Base-by-base conservation (phyloP, 768 basidiomycete species). In the Psilocybe subaeruginosa region DNA sequence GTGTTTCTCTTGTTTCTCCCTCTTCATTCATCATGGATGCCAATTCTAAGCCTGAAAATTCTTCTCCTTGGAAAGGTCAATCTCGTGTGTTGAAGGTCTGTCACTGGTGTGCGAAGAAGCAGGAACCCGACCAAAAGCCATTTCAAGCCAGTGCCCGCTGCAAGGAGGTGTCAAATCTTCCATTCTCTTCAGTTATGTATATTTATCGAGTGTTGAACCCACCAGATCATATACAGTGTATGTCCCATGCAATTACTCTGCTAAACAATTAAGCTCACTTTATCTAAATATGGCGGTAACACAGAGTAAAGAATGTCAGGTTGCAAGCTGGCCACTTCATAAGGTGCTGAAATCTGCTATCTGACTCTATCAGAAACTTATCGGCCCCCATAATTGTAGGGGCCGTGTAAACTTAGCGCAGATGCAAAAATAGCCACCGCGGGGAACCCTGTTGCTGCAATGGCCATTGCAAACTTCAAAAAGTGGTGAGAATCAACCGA, bases 51-150 rank as follows among this genome's bases (percentile, higher is more conserved):
- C 33, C 33, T 11, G 33, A 56, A 14, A 60, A 66, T 29, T 59
- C 53, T 33, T 37, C 64, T 19, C 67, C 68, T 35, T 71, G 63
- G 62, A 72, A 72, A 56, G 70, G 69, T 33, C 68, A 70, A 49
- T 73, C 72, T 53, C 67, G 68, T 56, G 68, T 72, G 14, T 61
- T 68, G 11, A 71, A 72, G 51, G 49, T 60, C 19, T 73, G 71
- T 62, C 71, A 72, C 51, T 74, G 69, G 72, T 72, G 71, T 56
- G 58, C 61, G 37, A 72, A 73, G 62, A 69, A 69, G 58, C 67
- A 72, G 58, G 56, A 66, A 12, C 64, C 65, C 11, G 64, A 63
- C 19, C 58, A 61, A 53, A 69, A 68, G 60, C 60, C 65, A n/a
- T 72, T 70, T 49, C 66, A 69, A 52, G 67, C 67, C 11, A 69